Base-by-base conservation (phyloP, 1,284 basidiomycete genomes). In the Ceratobasidium sp. region DNA sequence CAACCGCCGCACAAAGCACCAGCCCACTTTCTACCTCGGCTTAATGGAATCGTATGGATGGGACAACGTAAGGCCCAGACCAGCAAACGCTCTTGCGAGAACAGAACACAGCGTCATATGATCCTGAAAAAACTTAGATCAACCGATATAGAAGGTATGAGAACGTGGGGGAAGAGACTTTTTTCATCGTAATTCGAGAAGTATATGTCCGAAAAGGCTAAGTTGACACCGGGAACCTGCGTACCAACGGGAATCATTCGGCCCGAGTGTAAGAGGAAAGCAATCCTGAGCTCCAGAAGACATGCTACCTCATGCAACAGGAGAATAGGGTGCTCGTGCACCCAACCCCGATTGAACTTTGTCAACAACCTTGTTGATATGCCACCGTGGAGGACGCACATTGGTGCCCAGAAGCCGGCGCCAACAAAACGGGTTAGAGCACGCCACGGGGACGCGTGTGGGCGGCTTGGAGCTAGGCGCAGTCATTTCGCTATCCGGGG, bases 191-290 rank as follows among this genome's bases (percentile, higher is more conserved):
- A 44, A 26, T 46, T 73, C 70, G 54, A 61, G 59, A 61, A 74
- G 70, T 62, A 44, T 4, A 17, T 57, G 61, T 26, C 54, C 38
- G 73, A 66, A 65, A 75, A 75, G 73, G 46, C 38, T 75, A 75
- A 75, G 61, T 74, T 61, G 26, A 48, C 23, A 9, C 23, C n/a
- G n/a, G n/a, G n/a, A n/a, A n/a, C n/a, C n/a, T n/a, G n/a, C n/a
- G n/a, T n/a, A n/a, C n/a, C n/a, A n/a, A n/a, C 6, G 13, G 38
- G 59, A 7, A 42, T 2, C 13, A 62, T 38, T 17, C 38, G 61
- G 7, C 20, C 40, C n/a, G n/a, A 40, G 23, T 38, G 26, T 9
- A 40, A 64, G 17, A 42, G 20, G 17, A 6, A 44, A 44, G 40
- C 9, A 40, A 23, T 10, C 38, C 61, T 20, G 40, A 26, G 38